Evolutionary conservation across 306 rosid species (phyloP).

Genomic region (Urtica urens): DNA sequence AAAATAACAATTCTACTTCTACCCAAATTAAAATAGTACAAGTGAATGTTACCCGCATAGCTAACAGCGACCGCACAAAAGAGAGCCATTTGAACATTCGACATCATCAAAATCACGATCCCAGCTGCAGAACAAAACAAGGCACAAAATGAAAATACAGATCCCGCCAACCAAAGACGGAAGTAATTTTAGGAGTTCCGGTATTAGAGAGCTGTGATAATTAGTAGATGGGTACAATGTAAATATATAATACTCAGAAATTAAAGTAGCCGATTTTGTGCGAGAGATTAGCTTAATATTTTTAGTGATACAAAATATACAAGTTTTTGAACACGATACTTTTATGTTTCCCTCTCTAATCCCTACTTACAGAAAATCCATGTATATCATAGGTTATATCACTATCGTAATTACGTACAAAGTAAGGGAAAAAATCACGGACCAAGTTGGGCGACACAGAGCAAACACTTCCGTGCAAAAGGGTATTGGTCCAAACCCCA

Average conservation of each 20-base stretch:
- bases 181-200: background rate
- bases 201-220: background rate
- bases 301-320: no score
- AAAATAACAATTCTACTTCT: background rate
- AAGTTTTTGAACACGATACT: no score
- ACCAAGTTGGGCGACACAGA: conserved; percentile 78
- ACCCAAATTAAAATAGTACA: background rate
- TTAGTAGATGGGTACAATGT: no score
- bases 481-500: conserved; percentile 69
- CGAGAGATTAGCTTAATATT: no score
- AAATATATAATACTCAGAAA: no score
- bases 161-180: background rate
- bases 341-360: no score
- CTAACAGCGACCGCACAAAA: conserved; percentile 59
- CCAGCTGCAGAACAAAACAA: conserved; percentile 56
- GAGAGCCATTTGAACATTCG: conserved; percentile 80
- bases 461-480: conserved; percentile 37
- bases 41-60: conserved; percentile 49
- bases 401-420: no score
- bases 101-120: conserved; percentile 48
- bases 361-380: no score
- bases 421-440: conserved; percentile 19
- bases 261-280: no score
- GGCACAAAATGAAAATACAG: conserved; percentile 10
- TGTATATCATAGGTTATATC: no score